Conservation (phyloP, 805 yeast genomes). For the Yamadazyma phyllophila region DNA sequence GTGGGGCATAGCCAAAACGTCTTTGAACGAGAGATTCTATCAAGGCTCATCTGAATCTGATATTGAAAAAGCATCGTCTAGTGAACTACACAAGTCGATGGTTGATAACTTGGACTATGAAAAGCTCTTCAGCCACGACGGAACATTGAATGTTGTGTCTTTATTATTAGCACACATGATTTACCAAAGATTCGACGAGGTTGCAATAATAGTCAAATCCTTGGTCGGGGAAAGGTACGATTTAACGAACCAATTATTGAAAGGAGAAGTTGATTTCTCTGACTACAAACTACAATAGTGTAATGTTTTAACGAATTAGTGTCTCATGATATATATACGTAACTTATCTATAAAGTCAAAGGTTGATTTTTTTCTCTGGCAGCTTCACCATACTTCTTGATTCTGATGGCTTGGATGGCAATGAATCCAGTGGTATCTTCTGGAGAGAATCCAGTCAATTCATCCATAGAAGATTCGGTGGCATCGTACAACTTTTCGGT, state of each 20-base stretch:
- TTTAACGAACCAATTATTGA: slow-evolving; percentile 14
- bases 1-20: slow-evolving; percentile 26
- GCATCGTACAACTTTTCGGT: slow-evolving; percentile 98
- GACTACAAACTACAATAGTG: slow-evolving; percentile 1
- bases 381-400: slow-evolving; percentile 96
- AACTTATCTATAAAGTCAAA: slow-evolving; percentile 38
- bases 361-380: slow-evolving; percentile 75
- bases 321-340: neutral
- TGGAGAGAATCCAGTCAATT: slow-evolving; percentile 95
- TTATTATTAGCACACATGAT: slow-evolving; percentile 29
- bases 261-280: neutral
- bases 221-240: slow-evolving; percentile 37
- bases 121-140: slow-evolving; percentile 29
- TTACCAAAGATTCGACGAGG: slow-evolving; percentile 29
- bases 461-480: slow-evolving; percentile 98
- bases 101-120: slow-evolving; percentile 22
- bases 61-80: neutral
- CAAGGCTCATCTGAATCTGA: neutral
- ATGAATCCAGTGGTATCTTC: slow-evolving; percentile 97
- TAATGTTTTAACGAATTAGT: neutral
- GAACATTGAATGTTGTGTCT: slow-evolving; percentile 26
- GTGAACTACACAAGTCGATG: slow-evolving; percentile 15
- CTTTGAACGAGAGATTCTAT: slow-evolving; percentile 26
- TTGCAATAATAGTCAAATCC: slow-evolving; percentile 25
- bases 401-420: slow-evolving; percentile 96